Conservation (phyloP, 768 basidiomycete species). For the Termitomyces sp. region DNA sequence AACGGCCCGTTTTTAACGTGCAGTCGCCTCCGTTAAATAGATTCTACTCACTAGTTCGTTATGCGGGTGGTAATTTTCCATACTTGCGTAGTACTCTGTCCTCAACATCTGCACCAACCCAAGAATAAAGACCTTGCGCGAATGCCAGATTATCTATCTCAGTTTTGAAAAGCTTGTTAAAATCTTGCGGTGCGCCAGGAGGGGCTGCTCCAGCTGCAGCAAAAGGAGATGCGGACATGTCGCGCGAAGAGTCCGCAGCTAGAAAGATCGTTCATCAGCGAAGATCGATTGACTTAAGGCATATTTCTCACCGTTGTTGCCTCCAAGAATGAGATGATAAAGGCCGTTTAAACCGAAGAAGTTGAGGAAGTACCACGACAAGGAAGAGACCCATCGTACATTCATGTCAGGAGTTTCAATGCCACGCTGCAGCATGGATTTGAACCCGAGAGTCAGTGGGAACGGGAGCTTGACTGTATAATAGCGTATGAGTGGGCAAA, state of each 20-base stretch:
- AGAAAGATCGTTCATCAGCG: constrained; percentile 10
- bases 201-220: constrained; percentile 41
- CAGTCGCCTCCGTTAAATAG: not conserved
- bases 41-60: constrained; percentile 14
- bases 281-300: not conserved
- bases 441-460: constrained; percentile 94
- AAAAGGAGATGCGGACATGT: constrained; percentile 69
- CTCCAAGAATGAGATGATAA: constrained; percentile 89
- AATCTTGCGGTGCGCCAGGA: constrained; percentile 73
- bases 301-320: constrained; percentile 69
- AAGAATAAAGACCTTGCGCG: constrained; percentile 78
- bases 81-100: constrained; percentile 72
- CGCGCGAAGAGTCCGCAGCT: constrained; percentile 79
- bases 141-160: constrained; percentile 93
- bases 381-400: constrained; percentile 97
- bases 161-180: constrained; percentile 81
- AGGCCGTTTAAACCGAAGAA: constrained; percentile 96
- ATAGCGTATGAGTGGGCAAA: not conserved
- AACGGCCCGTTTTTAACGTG: not conserved
- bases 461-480: constrained; percentile 91
- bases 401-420: constrained; percentile 96
- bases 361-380: constrained; percentile 99
- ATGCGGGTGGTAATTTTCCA: constrained; percentile 45
- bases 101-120: constrained; percentile 81
- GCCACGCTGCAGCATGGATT: constrained; percentile 95